These are phyloP conservation scores for Ormosia semicastrata DNA, from an alignment of 306 rosid genomes.

Conservation along the genomic window DNA sequence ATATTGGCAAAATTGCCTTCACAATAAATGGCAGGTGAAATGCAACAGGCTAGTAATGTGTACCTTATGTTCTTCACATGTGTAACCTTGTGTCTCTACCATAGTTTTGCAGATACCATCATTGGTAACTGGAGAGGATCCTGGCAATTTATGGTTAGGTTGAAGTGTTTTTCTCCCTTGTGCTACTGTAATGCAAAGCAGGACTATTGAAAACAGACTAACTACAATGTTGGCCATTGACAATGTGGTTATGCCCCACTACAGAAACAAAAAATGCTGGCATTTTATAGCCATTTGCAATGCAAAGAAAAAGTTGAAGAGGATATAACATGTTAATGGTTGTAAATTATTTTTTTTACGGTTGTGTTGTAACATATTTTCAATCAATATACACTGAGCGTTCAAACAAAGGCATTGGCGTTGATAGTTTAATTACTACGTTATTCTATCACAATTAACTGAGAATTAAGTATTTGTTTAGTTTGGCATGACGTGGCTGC, in stretches of 20 bases:
- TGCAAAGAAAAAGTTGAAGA: neutral
- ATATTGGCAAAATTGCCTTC: neutral
- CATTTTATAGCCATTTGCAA: neutral
- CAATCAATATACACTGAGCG: neutral
- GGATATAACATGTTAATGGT: neutral
- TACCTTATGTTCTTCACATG: constrained; percentile 67
- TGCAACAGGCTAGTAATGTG: neutral
- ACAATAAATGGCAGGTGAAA: neutral
- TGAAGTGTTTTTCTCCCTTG: constrained; percentile 29
- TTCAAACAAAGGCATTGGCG: neutral
- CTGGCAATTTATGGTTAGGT: neutral
- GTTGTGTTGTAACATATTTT: neutral
- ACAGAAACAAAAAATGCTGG: neutral
- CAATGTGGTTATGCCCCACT: neutral
- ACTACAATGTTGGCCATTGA: constrained; percentile 17
- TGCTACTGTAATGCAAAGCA: constrained; percentile 12
- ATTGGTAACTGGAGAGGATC: neutral
- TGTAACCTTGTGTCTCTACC: constrained; percentile 60
- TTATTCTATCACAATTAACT: neutral
- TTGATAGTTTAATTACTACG: neutral
- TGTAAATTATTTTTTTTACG: neutral
- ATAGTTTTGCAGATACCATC: constrained; percentile 58
- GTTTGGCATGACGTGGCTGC: constrained; percentile 1
- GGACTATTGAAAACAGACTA: constrained; percentile 11
- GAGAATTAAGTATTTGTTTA: neutral